Evolutionary conservation across 2,329 filamentous ascomycete species (phyloP).

Genomic region (Alternaria longipes): DNA sequence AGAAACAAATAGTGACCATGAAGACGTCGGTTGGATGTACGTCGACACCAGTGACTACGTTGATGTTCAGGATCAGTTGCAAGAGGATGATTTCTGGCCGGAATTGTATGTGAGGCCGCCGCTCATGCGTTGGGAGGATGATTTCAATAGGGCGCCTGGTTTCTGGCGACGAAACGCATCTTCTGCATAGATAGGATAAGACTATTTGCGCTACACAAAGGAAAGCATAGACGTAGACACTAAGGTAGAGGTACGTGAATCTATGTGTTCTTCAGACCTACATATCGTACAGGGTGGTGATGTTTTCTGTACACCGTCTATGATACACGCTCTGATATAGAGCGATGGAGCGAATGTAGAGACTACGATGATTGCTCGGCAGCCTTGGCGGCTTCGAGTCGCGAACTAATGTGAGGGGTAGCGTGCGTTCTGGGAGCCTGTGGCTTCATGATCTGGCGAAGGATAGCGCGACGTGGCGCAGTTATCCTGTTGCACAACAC

Average conservation of each 20-base stretch:
- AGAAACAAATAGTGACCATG: not conserved
- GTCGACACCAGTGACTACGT: not conserved
- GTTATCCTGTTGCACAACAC: conserved; percentile 72
- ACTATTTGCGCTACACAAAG: not conserved
- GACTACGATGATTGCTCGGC: conserved; percentile 26
- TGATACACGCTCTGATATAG: not conserved
- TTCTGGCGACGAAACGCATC: conserved; percentile 1
- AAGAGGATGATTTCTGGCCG: not conserved
- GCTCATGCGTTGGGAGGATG: conserved; percentile 1
- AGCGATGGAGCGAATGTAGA: not conserved
- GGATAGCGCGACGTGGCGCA: conserved; percentile 44
- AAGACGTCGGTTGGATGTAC: conserved; percentile 7
- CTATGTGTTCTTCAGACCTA: conserved; percentile 4
- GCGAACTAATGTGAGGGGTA: conserved; percentile 32
- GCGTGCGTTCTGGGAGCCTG: conserved; percentile 24
- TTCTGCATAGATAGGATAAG: conserved; percentile 2
- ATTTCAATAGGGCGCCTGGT: conserved; percentile 1
- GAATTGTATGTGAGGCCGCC: conserved; percentile 1
- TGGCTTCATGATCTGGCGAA: conserved; percentile 42
- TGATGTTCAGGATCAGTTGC: not conserved
- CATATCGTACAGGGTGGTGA: conserved; percentile 14
- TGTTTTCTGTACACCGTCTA: conserved; percentile 6
- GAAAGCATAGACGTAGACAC: not conserved
- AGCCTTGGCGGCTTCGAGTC: conserved; percentile 30
- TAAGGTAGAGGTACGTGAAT: not conserved